A percentile compares a stretch with the other conserved stretches of the same genome.
Conservation (phyloP, 192 early-diverging fungal genomes). For the Backusella australiensis region DNA sequence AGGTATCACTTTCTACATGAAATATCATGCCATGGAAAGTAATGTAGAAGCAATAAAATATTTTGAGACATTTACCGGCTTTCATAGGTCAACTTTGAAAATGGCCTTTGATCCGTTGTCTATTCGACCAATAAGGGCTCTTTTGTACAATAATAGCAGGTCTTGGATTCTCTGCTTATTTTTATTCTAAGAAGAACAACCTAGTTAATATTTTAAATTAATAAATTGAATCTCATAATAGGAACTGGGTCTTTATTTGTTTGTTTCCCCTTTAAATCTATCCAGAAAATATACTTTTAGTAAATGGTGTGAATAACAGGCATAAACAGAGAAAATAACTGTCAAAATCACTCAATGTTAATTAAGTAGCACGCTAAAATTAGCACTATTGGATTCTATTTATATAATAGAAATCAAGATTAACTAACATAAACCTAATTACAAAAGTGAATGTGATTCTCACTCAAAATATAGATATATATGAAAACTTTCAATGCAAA, state of each 20-base stretch:
- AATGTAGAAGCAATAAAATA: not conserved
- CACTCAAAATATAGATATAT: not conserved
- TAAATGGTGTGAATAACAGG: not conserved
- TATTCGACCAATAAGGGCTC: not conserved
- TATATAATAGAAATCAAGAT: not conserved
- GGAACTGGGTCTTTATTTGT: not conserved
- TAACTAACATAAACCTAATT: not conserved
- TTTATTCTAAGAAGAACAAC: not conserved
- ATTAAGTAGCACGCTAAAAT: not conserved
- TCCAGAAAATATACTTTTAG: not conserved
- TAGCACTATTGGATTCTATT: not conserved
- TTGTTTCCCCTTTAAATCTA: not conserved
- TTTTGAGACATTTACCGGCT: not conserved
- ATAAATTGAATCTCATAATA: slow-evolving; percentile 1
- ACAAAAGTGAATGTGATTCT: not conserved
- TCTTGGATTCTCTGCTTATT: not conserved
- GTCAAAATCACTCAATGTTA: not conserved
- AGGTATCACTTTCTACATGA: not conserved
- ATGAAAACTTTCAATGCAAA: not conserved
- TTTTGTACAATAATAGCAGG: not conserved
- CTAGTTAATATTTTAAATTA: not conserved
- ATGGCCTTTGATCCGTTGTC: not conserved
- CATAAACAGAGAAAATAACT: not conserved
- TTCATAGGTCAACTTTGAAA: not conserved
- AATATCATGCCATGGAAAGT: not conserved